Percentiles rank a stretch among this genome's conserved stretches.
Evolutionary conservation across 305 asterid species (phyloP).

Genomic region (Solanum chacoense): DNA sequence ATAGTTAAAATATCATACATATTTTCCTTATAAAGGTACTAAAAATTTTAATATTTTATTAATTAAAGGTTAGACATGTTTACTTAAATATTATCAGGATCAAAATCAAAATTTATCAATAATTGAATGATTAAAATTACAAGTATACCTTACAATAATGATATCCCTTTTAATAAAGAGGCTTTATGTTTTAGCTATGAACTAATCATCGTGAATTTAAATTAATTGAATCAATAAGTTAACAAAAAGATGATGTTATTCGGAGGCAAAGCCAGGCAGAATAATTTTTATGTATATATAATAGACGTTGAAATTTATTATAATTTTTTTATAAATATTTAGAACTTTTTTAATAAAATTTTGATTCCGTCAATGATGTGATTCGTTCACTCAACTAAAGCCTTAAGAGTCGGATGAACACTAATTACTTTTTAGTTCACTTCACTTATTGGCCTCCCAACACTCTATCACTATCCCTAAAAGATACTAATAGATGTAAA

Average conservation of each 20-base stretch:
- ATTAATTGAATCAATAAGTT: neutral
- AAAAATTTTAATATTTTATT: neutral
- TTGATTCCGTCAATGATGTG: neutral
- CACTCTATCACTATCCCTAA: constrained; percentile 15
- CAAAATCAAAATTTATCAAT: neutral
- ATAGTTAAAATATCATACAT: neutral
- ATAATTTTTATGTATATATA: neutral
- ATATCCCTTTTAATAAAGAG: neutral
- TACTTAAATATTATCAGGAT: neutral
- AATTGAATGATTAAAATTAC: neutral
- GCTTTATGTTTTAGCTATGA: neutral
- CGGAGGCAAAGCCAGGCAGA: neutral
- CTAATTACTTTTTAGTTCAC: constrained; percentile 1
- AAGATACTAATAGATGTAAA: neutral
- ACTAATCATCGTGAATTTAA: neutral
- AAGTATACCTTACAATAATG: neutral
- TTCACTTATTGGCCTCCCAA: constrained; percentile 4
- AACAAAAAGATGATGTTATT: neutral
- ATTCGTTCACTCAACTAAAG: neutral
- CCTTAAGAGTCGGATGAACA: neutral
- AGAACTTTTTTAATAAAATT: neutral
- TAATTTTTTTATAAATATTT: neutral
- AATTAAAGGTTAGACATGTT: neutral
- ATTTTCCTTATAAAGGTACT: neutral
- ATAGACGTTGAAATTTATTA: neutral